A percentile compares a stretch with the other conserved stretches of the same genome.
These are phyloP conservation scores for Tilletia caries DNA, from an alignment of 1,284 basidiomycete species.

Conservation along the genomic window DNA sequence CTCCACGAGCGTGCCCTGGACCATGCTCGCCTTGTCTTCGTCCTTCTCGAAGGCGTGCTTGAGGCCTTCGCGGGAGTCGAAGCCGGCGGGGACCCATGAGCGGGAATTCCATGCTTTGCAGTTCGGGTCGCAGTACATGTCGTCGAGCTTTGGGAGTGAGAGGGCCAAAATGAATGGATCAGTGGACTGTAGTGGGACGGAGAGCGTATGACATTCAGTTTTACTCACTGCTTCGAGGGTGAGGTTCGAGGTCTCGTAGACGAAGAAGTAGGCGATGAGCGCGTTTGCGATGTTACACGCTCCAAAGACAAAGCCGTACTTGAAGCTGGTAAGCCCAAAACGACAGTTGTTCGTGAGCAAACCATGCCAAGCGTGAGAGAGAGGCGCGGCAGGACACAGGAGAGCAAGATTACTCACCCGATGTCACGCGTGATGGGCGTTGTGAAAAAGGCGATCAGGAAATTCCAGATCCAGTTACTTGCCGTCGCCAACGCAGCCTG, in stretches of 20 bases:
- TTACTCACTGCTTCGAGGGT: constrained; percentile 61
- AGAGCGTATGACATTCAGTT: too few relatives aligned
- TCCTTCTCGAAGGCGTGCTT: constrained; percentile 25
- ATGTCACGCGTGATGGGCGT: constrained; percentile 39
- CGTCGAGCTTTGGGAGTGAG: constrained; percentile 64
- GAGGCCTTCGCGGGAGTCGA: constrained; percentile 36
- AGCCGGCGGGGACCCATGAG: constrained; percentile 53
- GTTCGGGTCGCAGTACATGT: constrained; percentile 70
- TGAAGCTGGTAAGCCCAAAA: constrained; percentile 60
- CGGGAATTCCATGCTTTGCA: constrained; percentile 69
- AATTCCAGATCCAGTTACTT: constrained; percentile 63
- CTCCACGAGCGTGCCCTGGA: constrained; percentile 13
- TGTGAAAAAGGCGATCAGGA: background rate
- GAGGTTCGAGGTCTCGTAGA: constrained; percentile 71
- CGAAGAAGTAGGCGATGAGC: constrained; percentile 69
- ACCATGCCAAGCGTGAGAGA: constrained; percentile 20
- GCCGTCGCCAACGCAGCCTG: constrained; percentile 71
- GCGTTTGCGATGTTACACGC: constrained; percentile 60
- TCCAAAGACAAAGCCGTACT: constrained; percentile 72
- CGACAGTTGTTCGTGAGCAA: too few relatives aligned
- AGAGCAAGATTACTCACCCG: background rate
- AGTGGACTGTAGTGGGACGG: too few relatives aligned
- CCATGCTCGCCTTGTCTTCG: constrained; percentile 11
- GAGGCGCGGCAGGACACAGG: background rate
- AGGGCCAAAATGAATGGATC: background rate